Evolutionary conservation across 2,329 filamentous ascomycete genomes (phyloP), one percentile per base, ranked within the genome.

Genomic region (Myriangium duriaei): DNA sequence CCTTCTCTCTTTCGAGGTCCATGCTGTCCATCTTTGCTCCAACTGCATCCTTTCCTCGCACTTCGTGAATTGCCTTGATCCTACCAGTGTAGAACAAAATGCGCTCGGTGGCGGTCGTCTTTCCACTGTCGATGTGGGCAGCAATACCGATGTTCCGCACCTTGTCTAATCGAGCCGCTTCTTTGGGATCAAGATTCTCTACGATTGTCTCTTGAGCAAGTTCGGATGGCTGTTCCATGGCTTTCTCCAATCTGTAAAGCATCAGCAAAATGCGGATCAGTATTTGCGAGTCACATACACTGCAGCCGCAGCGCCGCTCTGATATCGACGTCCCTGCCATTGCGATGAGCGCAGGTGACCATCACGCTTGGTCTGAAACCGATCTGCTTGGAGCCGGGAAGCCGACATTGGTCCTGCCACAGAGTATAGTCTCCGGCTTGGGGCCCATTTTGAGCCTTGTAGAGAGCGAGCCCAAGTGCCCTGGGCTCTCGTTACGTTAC

Each of bases 11-110:
- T 65, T 98, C 91, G 49, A 98, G 70, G 51, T 98, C 91, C 91
- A 98, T 98, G 16, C 87, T 95, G 68, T 98, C 91, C 91, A 98
- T 98, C 69, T 98, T 98, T 44, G 91, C 91, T 47, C 91, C 91
- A 29, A 95, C 86, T 24, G 82, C 76, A 71, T 98, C 91, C 56
- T 88, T 87, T 42, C 86, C 86, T 54, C 91, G 76, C 30, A 98
- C 91, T 64, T 98, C 91, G 67, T 98, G 91, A 53, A 98, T 96
- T 19, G 84, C 74, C 58, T 92, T 92, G 64, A 95, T 95, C 57
- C 91, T 81, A 48, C 91, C 91, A 39, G 91, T 96, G 63, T 98
- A 98, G 72, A 87, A 98, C 41, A 98, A 79, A 31, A 98, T 86
- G 60, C 91, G 82, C 65, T 98, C 91, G 40, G 87, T 96, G 45